Percentiles rank a stretch among this genome's conserved stretches.
phyloP scores from a whole-genome alignment of 2,329 filamentous ascomycete species.

The Pyrenochaeta sp. region DNA sequence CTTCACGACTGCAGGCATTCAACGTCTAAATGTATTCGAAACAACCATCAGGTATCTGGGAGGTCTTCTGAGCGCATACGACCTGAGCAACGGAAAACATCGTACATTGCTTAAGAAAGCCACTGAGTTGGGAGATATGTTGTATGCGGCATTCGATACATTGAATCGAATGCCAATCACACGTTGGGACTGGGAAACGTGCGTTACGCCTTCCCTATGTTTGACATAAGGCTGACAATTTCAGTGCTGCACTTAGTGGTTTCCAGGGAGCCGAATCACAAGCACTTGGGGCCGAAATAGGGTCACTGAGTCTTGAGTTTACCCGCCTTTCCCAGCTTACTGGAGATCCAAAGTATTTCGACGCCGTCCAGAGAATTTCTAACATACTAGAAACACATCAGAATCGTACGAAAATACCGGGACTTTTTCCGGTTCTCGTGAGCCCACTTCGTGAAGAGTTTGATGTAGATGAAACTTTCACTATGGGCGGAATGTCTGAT shows the following conservation, averaged over 20 bases:
- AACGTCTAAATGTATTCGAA: constrained; percentile 50
- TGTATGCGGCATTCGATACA: constrained; percentile 56
- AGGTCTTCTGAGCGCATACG: constrained; percentile 49
- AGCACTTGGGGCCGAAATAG: constrained; percentile 48
- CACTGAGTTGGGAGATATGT: constrained; percentile 53
- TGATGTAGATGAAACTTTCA: constrained; percentile 51
- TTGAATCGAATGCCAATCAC: constrained; percentile 53
- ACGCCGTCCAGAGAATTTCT: constrained; percentile 49
- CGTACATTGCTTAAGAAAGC: constrained; percentile 50
- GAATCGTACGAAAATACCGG: constrained; percentile 46
- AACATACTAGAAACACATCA: constrained; percentile 45
- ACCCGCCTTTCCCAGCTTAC: constrained; percentile 51
- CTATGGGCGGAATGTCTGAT: constrained; percentile 65
- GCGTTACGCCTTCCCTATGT: constrained; percentile 10
- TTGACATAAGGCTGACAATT: constrained; percentile 20
- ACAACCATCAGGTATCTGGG: constrained; percentile 53
- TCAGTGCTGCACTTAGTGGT: constrained; percentile 38
- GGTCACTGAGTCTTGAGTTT: constrained; percentile 50
- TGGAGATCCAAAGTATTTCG: constrained; percentile 49
- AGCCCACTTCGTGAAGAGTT: constrained; percentile 43
- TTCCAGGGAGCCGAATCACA: constrained; percentile 40
- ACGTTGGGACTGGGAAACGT: constrained; percentile 51
- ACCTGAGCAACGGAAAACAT: constrained; percentile 47
- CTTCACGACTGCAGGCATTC: constrained; percentile 56
- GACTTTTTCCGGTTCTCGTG: constrained; percentile 48